Evolutionary conservation across 805 yeast species (phyloP), one percentile per base, ranked within the genome.

Genomic region (Komagataella mondaviorum): DNA sequence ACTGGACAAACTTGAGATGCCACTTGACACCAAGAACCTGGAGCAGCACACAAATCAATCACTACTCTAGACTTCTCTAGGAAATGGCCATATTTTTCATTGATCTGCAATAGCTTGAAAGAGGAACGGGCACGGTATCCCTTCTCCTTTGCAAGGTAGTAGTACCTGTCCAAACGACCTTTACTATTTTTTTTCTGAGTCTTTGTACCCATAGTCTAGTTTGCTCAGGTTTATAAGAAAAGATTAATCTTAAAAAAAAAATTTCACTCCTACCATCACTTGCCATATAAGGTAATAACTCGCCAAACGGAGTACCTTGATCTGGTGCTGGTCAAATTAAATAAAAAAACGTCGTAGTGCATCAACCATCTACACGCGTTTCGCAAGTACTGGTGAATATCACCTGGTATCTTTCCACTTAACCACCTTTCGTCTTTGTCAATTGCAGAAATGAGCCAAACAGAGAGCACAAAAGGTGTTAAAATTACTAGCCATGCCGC

Each of bases 1-100:
- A 89, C 74, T 1, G 99, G 98, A 70, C 98, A 89, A 51, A 88
- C 68, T 55, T 89, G 86, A 1, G 96, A 81, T 0, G 99, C 99
- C 47, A 93, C 98, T 71, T 93, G 99, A 77, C 99, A 93, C 99
- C 99, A 93, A 3, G 97, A 88, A 52, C 99, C 99, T 46, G 98
- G 98, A 8, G 99, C 99, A 51, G 98, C 98, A 83, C 99, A 93
- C 60, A 93, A 75, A 77, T 93, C 99, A 50, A 93, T 87, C 47
- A 93, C 96, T 46, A 93, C 98, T 66, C 88, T 93, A 17, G 96
- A 88, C 63, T 88, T 86, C 60, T 90, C 96, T 51, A 90, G 71
- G 65, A 93, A 93, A 68, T 90, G 96, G 43, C 97, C 97, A 73
- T 81, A 93, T 66, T 93, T 93, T 64, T 93, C 96, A 70, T 93